Conservation (phyloP, 225 moss, liverwort and hornwort species). For the Takakia lepidozioides region DNA sequence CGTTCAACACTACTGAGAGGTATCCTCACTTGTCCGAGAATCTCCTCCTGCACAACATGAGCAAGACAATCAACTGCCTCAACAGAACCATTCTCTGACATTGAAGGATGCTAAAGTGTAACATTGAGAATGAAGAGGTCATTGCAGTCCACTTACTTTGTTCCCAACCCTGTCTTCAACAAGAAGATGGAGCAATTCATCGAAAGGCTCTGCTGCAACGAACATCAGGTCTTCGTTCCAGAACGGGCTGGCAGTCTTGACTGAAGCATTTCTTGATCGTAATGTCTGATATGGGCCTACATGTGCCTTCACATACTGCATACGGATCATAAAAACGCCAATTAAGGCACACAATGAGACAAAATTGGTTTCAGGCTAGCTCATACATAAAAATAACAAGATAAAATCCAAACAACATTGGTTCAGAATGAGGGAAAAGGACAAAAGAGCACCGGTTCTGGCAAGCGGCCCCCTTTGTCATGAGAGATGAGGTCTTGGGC, state of each 20-base stretch:
- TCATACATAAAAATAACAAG: no score
- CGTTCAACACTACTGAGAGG: conserved; percentile 57
- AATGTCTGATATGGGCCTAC: conserved; percentile 67
- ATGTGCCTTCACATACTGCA: conserved; percentile 63
- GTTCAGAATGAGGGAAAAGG: not conserved
- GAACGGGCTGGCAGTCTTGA: conserved; percentile 42
- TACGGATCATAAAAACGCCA: no score
- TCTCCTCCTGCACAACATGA: conserved; percentile 67
- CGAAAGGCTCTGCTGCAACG: conserved; percentile 92
- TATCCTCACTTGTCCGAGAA: conserved; percentile 71
- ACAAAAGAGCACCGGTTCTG: conserved; percentile 42
- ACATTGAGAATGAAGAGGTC: no score
- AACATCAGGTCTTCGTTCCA: conserved; percentile 92
- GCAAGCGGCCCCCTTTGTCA: conserved; percentile 32
- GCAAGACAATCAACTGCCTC: not conserved
- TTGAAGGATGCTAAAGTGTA: no score
- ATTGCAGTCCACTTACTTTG: no score
- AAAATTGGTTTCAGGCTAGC: no score
- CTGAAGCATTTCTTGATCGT: conserved; percentile 29
- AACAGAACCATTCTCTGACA: no score
- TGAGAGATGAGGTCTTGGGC: conserved; percentile 69
- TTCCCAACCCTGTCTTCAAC: conserved; percentile 52
- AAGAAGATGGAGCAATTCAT: conserved; percentile 59
- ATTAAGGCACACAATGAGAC: no score
- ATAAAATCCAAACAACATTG: no score